Evolutionary conservation across 108 stramenopile species (phyloP).

Genomic region (Pseudonitzschia delicatissima): DNA sequence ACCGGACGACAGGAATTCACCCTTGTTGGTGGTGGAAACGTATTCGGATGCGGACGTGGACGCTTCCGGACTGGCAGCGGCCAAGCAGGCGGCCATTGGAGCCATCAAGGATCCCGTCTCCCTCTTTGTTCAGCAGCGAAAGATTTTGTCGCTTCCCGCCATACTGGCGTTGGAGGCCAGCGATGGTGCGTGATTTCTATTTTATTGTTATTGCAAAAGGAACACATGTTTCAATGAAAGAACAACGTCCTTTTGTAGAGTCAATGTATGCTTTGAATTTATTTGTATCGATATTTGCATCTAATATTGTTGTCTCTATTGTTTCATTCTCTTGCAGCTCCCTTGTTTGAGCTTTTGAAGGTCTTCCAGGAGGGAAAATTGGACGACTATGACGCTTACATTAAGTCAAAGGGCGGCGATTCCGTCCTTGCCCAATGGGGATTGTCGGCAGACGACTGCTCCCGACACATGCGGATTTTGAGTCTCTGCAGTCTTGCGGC

Average conservation of each 20-base stretch:
- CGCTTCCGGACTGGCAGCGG: conserved; percentile 43
- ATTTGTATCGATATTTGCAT: neutral
- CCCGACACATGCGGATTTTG: conserved; percentile 77
- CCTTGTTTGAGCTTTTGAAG: conserved; percentile 62
- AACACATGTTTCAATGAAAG: too few species aligned
- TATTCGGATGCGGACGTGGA: conserved; percentile 65
- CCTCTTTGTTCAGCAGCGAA: conserved; percentile 68
- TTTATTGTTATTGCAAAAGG: neutral
- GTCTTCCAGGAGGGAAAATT: conserved; percentile 82
- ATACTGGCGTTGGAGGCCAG: conserved; percentile 55
- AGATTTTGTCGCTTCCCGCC: conserved; percentile 60
- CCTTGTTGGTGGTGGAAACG: conserved; percentile 59
- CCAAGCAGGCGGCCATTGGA: conserved; percentile 72
- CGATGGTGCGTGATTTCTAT: conserved; percentile 7
- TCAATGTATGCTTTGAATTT: too few species aligned
- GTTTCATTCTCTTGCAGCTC: conserved; percentile 10
- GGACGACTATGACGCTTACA: conserved; percentile 67
- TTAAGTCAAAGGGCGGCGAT: conserved; percentile 66
- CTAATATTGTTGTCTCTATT: neutral
- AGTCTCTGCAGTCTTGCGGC: conserved; percentile 63
- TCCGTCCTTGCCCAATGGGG: conserved; percentile 49
- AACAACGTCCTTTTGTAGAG: too few species aligned
- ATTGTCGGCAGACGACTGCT: conserved; percentile 53
- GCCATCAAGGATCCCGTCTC: conserved; percentile 80
- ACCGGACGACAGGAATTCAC: conserved; percentile 62